Evolutionary conservation across 1,284 basidiomycete genomes (phyloP).

Genomic region (Lentinus polychrous): DNA sequence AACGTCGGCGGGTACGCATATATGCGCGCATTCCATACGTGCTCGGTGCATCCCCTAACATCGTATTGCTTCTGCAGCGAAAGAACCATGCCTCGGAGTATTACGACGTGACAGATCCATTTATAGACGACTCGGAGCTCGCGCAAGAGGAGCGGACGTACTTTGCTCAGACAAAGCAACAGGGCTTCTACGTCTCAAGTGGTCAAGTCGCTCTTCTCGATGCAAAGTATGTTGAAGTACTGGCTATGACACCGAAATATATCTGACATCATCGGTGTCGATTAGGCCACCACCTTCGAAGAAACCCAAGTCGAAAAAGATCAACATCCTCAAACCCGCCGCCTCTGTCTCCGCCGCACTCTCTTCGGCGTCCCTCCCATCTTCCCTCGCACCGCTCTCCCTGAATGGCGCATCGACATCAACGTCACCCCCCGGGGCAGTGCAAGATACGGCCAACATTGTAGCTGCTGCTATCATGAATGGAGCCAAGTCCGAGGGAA

Average conservation of each 20-base stretch:
- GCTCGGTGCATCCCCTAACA: neutral
- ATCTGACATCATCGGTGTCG: too few species aligned
- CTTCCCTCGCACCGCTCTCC: constrained; percentile 11
- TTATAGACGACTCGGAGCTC: constrained; percentile 97
- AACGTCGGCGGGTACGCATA: constrained; percentile 32
- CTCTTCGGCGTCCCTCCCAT: constrained; percentile 15
- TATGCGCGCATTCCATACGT: constrained; percentile 1
- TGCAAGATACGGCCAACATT: too few species aligned
- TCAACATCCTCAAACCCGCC: constrained; percentile 26
- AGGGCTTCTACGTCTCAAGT: constrained; percentile 89
- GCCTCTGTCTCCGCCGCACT: constrained; percentile 26
- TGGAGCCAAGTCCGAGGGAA: constrained; percentile 30
- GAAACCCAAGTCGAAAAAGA: constrained; percentile 63
- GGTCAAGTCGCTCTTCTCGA: constrained; percentile 82
- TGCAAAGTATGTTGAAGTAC: constrained; percentile 49
- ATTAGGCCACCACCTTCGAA: constrained; percentile 29
- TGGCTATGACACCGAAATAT: neutral
- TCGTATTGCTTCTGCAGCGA: constrained; percentile 30
- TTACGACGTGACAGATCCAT: constrained; percentile 90
- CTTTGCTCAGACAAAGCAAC: constrained; percentile 89
- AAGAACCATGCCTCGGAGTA: constrained; percentile 60
- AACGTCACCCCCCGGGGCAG: constrained; percentile 3
- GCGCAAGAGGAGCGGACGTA: constrained; percentile 85
- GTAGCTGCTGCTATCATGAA: neutral
- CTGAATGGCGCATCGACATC: constrained; percentile 4